Evolutionary conservation across 768 basidiomycete genomes (phyloP).

Genomic region (Auricularia sp.): DNA sequence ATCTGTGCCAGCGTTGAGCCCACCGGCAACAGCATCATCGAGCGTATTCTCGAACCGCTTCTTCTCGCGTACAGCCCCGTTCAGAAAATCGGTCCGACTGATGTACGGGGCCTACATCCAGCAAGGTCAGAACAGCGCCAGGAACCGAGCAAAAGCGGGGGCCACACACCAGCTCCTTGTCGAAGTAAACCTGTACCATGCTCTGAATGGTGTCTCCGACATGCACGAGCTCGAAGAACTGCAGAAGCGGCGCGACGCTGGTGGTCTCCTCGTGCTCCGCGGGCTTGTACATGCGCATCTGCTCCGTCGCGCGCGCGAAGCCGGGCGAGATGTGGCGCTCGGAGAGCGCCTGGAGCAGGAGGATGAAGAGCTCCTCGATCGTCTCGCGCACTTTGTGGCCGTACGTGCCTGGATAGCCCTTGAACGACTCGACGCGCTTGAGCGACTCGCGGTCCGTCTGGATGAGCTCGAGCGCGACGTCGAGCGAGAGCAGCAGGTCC

Average conservation of each 20-base stretch:
- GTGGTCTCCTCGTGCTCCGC: constrained; percentile 73
- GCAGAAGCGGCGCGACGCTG: constrained; percentile 83
- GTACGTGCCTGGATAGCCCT: constrained; percentile 75
- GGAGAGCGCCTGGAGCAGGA: constrained; percentile 67
- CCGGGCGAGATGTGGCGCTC: constrained; percentile 74
- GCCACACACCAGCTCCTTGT: constrained; percentile 74
- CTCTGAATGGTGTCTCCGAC: constrained; percentile 95
- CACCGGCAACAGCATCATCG: constrained; percentile 88
- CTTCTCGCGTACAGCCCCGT: constrained; percentile 89
- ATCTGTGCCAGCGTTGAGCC: constrained; percentile 90
- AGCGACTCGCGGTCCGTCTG: constrained; percentile 86
- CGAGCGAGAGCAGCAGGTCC: constrained; percentile 84
- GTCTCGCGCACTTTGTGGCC: constrained; percentile 85
- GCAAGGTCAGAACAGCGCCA: not conserved
- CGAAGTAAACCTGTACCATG: constrained; percentile 97
- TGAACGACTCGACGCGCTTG: constrained; percentile 87
- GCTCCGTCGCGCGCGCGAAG: constrained; percentile 79
- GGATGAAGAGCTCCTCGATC: constrained; percentile 86
- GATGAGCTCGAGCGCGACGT: constrained; percentile 83
- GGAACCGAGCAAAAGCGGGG: not conserved
- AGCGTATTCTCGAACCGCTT: constrained; percentile 88
- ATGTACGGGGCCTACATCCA: constrained; percentile 64
- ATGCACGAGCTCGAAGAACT: constrained; percentile 97
- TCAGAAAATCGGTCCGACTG: constrained; percentile 87
- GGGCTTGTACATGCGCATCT: constrained; percentile 85